Base-by-base conservation (phyloP, 108 stramenopile genomes). In the Pseudonitzschia pungens region DNA sequence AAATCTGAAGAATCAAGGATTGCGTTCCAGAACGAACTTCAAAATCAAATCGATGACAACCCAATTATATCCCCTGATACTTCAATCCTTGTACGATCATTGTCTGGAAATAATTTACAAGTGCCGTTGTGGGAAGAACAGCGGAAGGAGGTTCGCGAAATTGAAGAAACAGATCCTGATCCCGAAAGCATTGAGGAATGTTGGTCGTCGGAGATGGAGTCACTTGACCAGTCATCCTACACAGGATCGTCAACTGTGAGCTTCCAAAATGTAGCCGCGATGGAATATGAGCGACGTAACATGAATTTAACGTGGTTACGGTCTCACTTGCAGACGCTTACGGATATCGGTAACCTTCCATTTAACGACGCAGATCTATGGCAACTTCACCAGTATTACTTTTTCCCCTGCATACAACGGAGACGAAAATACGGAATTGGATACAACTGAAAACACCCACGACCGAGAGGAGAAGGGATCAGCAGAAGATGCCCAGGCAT, bases 321-420 rank as follows among this genome's bases (percentile, higher is more conserved):
- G 21, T 52, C 69, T n/a, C 88, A 93, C 57, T 77, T 83, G 41
- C 79, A 83, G 56, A 76, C 88, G 16, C 58, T 93, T 53, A 71
- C 75, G 33, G 89, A 90, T 42, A 76, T 93, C 41, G 82, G 78
- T 4, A 78, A 83, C 31, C 75, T 93, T 31, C 83, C 87, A 6
- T 93, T 87, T 71, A 84, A 85, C 60, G 80, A 87, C 50, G 87
- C 88, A 7, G 92, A 93, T 72, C 68, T 93, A 60, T 81, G 88
- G 79, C 88, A 87, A 68, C 75, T 93, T 16, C 84, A 93, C 68
- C 85, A 86, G 44, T 84, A 93, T 66, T 93, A 87, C n/a, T 72
- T 89, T 87, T 64, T 93, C 92, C 33, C 85, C 89, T 26, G 78
- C 83, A 11, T 73, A 76, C 58, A 62, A 69, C 58, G 70, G 44